A percentile compares a stretch with the other conserved stretches of the same genome.
Conservation (phyloP, 495 filamentous ascomycete species). For the Penicillium paxilli region DNA sequence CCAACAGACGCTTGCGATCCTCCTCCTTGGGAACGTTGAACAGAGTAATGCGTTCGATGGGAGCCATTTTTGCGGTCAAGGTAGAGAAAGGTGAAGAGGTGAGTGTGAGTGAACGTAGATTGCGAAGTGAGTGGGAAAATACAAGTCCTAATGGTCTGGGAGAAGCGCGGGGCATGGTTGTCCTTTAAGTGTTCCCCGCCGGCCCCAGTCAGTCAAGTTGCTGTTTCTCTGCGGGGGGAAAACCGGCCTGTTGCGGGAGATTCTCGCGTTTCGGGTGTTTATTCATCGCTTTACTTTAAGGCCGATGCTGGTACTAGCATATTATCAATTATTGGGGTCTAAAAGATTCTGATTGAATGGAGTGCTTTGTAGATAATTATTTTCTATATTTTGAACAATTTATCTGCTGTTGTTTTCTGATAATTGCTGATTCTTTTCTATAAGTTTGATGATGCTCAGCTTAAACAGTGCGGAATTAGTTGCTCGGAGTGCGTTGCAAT, state of each 20-base stretch:
- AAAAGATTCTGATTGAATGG: background rate
- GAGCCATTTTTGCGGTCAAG: conserved; percentile 30
- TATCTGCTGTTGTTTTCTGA: background rate
- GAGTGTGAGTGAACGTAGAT: background rate
- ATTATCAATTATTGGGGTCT: background rate
- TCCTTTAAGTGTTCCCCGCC: background rate
- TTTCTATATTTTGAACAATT: background rate
- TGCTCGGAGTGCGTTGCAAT: background rate
- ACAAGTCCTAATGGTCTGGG: no score
- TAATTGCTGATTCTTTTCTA: background rate
- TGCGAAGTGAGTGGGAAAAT: background rate
- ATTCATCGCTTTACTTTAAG: background rate
- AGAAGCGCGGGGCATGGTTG: conserved; percentile 4
- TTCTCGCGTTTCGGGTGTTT: background rate
- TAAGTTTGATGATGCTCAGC: background rate
- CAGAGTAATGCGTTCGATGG: conserved; percentile 57
- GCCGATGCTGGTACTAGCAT: no score
- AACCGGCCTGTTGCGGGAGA: background rate
- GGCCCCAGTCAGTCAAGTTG: no score
- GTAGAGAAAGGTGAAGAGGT: background rate
- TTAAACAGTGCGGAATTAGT: background rate
- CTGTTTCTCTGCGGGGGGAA: background rate
- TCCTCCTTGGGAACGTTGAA: conserved; percentile 58
- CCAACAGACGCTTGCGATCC: conserved; percentile 42
- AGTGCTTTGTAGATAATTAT: background rate